These are phyloP conservation scores for Fusarium decemcellulare DNA, from an alignment of 2,329 filamentous ascomycete species.

Conservation along the genomic window DNA sequence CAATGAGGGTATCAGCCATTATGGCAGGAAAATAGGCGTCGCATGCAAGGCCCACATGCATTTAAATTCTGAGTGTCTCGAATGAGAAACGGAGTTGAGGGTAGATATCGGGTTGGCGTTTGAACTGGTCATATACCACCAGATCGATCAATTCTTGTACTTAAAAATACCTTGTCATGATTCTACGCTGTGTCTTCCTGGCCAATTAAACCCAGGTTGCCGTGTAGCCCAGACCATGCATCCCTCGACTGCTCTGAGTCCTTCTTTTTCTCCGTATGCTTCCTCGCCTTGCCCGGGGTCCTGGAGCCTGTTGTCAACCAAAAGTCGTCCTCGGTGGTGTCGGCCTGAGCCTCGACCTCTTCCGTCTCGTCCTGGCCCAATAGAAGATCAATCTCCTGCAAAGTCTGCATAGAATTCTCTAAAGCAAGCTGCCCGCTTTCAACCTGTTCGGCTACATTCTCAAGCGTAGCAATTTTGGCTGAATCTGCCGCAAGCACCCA, in stretches of 20 bases:
- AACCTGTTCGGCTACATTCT: conserved; percentile 71
- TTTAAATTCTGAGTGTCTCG: conserved; percentile 18
- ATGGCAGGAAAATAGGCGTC: conserved; percentile 63
- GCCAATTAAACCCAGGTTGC: conserved; percentile 67
- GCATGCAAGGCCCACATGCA: neutral
- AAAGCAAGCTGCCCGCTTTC: conserved; percentile 71
- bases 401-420: conserved; percentile 63
- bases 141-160: conserved; percentile 31
- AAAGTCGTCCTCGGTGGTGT: conserved; percentile 46
- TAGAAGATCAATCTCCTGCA: conserved; percentile 66
- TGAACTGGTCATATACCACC: conserved; percentile 37
- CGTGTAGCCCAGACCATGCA: conserved; percentile 67
- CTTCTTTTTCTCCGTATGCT: conserved; percentile 46
- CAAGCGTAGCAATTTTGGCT: conserved; percentile 71
- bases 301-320: conserved; percentile 55
- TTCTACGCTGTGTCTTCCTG: conserved; percentile 49
- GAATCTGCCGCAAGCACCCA: conserved; percentile 74
- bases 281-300: conserved; percentile 40
- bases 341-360: conserved; percentile 40
- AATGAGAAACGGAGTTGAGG: conserved; percentile 42
- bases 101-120: conserved; percentile 44
- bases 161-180: conserved; percentile 20
- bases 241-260: conserved; percentile 50
- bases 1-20: conserved; percentile 84
- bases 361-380: conserved; percentile 55